Conservation (phyloP, 495 filamentous ascomycete species). For the Annulohypoxylon maeteangense region DNA sequence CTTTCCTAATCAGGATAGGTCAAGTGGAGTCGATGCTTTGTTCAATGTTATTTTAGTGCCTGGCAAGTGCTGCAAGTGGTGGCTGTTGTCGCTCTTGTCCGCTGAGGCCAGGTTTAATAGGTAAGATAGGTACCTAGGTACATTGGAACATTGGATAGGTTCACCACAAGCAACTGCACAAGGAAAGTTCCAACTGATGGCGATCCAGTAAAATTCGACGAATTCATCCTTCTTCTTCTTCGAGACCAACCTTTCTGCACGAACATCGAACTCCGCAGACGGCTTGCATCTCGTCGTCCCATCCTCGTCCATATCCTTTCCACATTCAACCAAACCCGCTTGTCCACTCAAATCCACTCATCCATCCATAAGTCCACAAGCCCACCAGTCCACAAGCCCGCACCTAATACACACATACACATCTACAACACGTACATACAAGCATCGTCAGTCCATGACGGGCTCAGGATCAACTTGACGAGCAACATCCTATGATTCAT, state of each 20-base stretch:
- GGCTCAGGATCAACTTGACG: constrained; percentile 34
- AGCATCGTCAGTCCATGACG: constrained; percentile 31
- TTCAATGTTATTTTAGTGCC: constrained; percentile 24
- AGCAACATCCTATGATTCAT: neutral
- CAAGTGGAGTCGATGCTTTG: constrained; percentile 30
- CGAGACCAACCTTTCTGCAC: constrained; percentile 34
- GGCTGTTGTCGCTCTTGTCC: neutral
- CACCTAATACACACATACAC: constrained; percentile 22
- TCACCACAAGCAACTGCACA: neutral
- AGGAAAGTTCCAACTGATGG: constrained; percentile 6
- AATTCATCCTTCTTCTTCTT: constrained; percentile 16
- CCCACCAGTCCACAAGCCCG: constrained; percentile 11
- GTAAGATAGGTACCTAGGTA: neutral
- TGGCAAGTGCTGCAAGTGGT: neutral
- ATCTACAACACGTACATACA: constrained; percentile 14
- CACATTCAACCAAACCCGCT: constrained; percentile 18
- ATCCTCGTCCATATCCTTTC: constrained; percentile 15
- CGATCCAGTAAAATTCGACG: constrained; percentile 25
- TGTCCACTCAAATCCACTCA: constrained; percentile 25
- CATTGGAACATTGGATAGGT: neutral
- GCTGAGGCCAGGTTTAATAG: constrained; percentile 23
- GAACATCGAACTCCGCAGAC: constrained; percentile 31
- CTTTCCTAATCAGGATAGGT: constrained; percentile 34
- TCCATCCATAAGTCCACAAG: neutral
- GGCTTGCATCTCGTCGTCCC: constrained; percentile 25